phyloP scores from a whole-genome alignment of 2,329 filamentous ascomycete genomes.

The Chaetomium olivaceum region DNA sequence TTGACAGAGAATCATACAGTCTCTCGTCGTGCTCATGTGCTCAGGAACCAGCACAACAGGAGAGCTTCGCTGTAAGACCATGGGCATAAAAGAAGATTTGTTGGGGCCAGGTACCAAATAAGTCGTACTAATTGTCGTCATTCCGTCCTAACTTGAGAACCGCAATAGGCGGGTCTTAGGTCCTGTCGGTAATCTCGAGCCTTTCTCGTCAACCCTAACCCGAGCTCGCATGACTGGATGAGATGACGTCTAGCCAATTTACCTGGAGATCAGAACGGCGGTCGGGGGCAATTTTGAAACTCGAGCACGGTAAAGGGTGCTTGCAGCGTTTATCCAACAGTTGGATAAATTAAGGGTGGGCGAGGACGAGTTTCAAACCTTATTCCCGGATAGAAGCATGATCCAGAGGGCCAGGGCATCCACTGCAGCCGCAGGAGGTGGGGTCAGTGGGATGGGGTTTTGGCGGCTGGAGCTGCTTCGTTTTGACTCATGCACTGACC shows the following conservation, averaged over 20 bases:
- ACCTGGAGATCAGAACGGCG: neutral
- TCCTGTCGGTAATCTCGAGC: neutral
- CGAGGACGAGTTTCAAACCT: neutral
- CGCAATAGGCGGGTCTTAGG: neutral
- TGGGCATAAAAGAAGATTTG: neutral
- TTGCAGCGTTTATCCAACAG: neutral
- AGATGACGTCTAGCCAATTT: neutral
- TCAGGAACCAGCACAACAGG: neutral
- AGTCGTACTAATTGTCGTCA: too few species aligned
- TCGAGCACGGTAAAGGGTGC: neutral
- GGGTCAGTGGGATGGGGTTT: neutral
- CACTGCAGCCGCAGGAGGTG: neutral
- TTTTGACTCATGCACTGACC: conserved; percentile 23
- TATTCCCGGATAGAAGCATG: neutral
- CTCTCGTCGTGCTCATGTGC: neutral
- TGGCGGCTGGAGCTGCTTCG: conserved; percentile 1
- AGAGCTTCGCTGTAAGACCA: neutral
- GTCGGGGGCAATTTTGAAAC: neutral
- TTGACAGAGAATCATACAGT: neutral
- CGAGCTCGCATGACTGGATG: neutral
- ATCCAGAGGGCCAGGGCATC: neutral
- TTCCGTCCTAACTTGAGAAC: neutral
- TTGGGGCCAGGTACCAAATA: neutral
- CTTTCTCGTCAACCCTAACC: neutral
- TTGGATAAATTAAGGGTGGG: neutral